A percentile compares a stretch with the other conserved stretches of the same genome.
Conservation (phyloP, 2,329 filamentous ascomycete genomes). For the Mycosphaerella sp. region DNA sequence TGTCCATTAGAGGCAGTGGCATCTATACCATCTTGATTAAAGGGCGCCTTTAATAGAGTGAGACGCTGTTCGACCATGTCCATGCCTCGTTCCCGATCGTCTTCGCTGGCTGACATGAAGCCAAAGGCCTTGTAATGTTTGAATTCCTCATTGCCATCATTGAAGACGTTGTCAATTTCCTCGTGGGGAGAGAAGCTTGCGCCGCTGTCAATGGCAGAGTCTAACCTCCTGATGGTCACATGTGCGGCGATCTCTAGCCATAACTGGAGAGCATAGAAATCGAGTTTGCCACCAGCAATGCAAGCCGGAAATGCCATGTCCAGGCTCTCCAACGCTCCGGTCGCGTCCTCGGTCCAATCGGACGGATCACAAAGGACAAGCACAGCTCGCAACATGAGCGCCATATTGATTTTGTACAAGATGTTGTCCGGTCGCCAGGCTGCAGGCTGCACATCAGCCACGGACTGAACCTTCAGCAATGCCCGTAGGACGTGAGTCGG, state of each 20-base stretch:
- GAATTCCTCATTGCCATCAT: conserved; percentile 20
- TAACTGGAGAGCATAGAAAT: conserved; percentile 14
- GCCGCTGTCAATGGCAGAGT: conserved; percentile 11
- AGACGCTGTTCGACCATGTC: conserved; percentile 16
- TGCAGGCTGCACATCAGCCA: conserved; percentile 25
- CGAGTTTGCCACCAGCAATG: conserved; percentile 23
- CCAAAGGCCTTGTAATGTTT: conserved; percentile 17
- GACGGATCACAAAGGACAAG: conserved; percentile 27
- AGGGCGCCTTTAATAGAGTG: conserved; percentile 11
- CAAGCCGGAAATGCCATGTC: conserved; percentile 22
- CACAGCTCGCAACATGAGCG: conserved; percentile 38
- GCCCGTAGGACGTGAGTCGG: conserved; percentile 35
- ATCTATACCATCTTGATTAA: conserved; percentile 16
- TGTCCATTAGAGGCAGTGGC: conserved; percentile 38
- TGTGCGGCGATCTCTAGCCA: conserved; percentile 28
- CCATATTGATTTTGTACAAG: conserved; percentile 42
- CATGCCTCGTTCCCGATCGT: conserved; percentile 15
- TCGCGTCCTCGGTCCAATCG: conserved; percentile 27
- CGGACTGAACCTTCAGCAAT: conserved; percentile 32
- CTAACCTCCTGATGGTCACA: conserved; percentile 23
- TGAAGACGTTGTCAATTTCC: conserved; percentile 24
- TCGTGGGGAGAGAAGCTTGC: conserved; percentile 20
- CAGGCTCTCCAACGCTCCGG: conserved; percentile 22
- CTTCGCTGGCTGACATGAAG: conserved; percentile 1
- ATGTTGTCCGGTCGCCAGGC: conserved; percentile 37